A percentile compares a stretch with the other conserved stretches of the same genome.
Conservation (phyloP, 805 yeast species). For the Brettanomyces bruxellensis region DNA sequence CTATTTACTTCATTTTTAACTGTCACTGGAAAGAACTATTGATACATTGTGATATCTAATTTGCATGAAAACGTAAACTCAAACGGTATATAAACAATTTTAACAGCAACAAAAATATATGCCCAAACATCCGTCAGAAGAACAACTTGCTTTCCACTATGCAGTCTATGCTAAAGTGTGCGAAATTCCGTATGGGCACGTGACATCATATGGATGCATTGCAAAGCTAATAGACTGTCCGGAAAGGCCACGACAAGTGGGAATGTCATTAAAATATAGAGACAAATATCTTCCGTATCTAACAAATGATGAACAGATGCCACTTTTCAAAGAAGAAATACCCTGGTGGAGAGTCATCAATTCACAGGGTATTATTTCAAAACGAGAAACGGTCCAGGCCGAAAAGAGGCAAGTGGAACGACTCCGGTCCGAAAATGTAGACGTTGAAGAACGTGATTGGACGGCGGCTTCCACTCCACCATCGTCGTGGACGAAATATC, state of each 20-base stretch:
- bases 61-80: too few species aligned
- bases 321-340: conserved; percentile 20
- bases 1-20: too few species aligned
- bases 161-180: conserved; percentile 49
- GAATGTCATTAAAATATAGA: conserved; percentile 54
- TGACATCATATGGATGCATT: conserved; percentile 67
- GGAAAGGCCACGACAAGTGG: conserved; percentile 64
- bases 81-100: too few species aligned
- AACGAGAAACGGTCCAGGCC: conserved; percentile 33
- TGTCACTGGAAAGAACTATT: too few species aligned
- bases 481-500: conserved; percentile 14
- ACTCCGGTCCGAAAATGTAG: conserved; percentile 41
- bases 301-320: conserved; percentile 12
- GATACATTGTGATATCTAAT: too few species aligned
- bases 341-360: conserved; percentile 82
- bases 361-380: conserved; percentile 55
- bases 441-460: conserved; percentile 16
- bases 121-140: conserved; percentile 10
- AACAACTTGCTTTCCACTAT: conserved; percentile 35
- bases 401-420: conserved; percentile 37
- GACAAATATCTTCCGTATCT: conserved; percentile 15
- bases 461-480: not conserved
- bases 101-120: not conserved
- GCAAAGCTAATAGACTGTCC: conserved; percentile 59
- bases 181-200: conserved; percentile 52